These are phyloP conservation scores for Cyclotella kingstonii DNA, from an alignment of 108 stramenopile genomes.

Conservation along the genomic window DNA sequence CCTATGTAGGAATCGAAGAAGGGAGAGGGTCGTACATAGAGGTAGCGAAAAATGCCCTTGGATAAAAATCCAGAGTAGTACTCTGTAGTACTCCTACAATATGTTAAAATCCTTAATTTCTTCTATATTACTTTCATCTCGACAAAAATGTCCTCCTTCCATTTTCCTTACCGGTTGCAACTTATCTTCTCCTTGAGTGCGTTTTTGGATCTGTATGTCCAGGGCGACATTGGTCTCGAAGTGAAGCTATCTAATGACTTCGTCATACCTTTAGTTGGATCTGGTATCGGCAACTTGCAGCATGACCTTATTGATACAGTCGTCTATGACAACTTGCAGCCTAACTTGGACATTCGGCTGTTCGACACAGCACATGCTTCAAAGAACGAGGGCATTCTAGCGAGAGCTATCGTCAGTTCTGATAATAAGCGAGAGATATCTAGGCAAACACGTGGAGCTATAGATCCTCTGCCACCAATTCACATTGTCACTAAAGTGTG, in stretches of 20 bases:
- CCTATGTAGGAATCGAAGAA: too few species aligned
- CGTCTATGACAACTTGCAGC: slow-evolving; percentile 15
- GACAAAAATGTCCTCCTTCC: too few species aligned
- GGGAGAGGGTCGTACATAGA: too few species aligned
- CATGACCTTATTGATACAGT: slow-evolving; percentile 46
- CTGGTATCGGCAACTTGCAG: slow-evolving; percentile 79
- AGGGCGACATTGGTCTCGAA: too few species aligned
- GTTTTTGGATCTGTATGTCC: too few species aligned
- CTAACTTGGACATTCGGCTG: slow-evolving; percentile 51
- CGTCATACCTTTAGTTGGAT: slow-evolving; percentile 69
- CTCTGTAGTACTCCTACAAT: too few species aligned
- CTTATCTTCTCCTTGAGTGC: too few species aligned
- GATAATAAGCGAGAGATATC: slow-evolving; percentile 16
- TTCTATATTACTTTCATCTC: too few species aligned
- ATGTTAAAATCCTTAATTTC: too few species aligned
- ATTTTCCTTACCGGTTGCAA: too few species aligned
- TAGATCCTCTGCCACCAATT: slow-evolving; percentile 37
- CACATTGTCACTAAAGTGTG: slow-evolving; percentile 89
- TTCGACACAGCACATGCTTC: slow-evolving; percentile 79
- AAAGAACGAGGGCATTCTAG: slow-evolving; percentile 70
- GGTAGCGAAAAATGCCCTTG: too few species aligned
- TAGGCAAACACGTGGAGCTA: slow-evolving; percentile 4
- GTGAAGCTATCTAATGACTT: slow-evolving; percentile 18
- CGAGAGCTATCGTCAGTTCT: slow-evolving; percentile 49
- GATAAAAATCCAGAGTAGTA: too few species aligned